A percentile compares a stretch with the other conserved stretches of the same genome.
Conservation (phyloP, 345 rosid genomes). For the Gynandropsis gynandra region DNA sequence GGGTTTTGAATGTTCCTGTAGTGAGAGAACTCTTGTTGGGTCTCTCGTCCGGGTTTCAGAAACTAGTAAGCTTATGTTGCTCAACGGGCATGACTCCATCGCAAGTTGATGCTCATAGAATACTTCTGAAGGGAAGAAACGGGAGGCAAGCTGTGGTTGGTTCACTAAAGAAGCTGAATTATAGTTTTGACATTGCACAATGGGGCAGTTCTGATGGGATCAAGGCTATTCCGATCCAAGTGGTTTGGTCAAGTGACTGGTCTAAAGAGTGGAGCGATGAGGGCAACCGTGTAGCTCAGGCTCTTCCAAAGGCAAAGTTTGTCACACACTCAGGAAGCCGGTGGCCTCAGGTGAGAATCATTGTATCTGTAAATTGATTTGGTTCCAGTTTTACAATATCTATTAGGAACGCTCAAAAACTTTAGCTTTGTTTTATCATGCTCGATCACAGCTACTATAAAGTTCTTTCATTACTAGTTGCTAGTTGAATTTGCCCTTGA, state of each 20-base stretch:
- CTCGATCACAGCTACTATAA: background rate
- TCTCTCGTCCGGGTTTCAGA: constrained; percentile 34
- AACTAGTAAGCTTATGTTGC: constrained; percentile 55
- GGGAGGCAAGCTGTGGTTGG: constrained; percentile 57
- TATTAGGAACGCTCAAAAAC: background rate
- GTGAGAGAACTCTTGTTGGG: constrained; percentile 52
- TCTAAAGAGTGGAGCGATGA: constrained; percentile 65
- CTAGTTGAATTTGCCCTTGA: background rate
- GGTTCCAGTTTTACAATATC: background rate
- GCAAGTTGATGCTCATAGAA: constrained; percentile 60
- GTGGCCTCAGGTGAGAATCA: constrained; percentile 82
- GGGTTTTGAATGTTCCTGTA: constrained; percentile 48
- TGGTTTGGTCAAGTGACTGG: constrained; percentile 70
- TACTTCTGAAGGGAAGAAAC: constrained; percentile 63
- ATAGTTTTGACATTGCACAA: constrained; percentile 62
- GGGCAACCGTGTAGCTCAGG: constrained; percentile 45
- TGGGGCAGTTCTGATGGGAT: constrained; percentile 67
- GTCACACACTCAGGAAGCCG: constrained; percentile 64
- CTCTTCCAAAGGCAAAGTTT: constrained; percentile 69
- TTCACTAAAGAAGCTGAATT: constrained; percentile 54
- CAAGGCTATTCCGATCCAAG: constrained; percentile 56
- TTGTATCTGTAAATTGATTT: background rate
- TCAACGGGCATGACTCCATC: constrained; percentile 38
- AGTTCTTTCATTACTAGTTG: background rate
- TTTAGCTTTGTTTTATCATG: background rate